These are phyloP conservation scores for Colletotrichum acutatum DNA, from an alignment of 2,329 filamentous ascomycete genomes.

Conservation along the genomic window DNA sequence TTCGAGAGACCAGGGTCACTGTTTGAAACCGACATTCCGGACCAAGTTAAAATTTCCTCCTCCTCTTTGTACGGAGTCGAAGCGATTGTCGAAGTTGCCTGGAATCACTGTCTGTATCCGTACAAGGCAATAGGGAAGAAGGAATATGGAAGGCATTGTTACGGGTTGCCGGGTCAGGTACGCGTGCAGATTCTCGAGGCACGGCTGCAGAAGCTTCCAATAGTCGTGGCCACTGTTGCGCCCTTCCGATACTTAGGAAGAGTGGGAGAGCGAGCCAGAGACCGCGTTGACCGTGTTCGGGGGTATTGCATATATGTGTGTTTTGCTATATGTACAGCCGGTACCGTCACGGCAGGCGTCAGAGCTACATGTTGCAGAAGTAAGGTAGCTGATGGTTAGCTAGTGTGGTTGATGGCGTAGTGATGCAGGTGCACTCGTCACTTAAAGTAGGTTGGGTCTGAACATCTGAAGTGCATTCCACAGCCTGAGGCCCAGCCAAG, in stretches of 20 bases:
- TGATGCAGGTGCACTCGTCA: neutral
- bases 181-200: neutral
- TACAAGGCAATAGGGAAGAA: neutral
- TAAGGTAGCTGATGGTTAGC: neutral
- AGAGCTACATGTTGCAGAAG: slow-evolving; percentile 7
- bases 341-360: neutral
- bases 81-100: neutral
- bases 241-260: neutral
- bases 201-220: neutral
- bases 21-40: slow-evolving; percentile 31
- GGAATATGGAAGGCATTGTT: neutral
- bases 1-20: slow-evolving; percentile 6
- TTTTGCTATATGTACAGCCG: neutral
- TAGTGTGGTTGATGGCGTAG: neutral
- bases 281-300: neutral
- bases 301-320: neutral
- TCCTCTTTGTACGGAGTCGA: neutral
- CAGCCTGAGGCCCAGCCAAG: neutral
- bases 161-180: neutral
- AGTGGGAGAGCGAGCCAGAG: neutral
- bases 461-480: neutral
- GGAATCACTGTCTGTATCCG: too few species aligned
- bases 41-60: neutral
- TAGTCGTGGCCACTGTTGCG: neutral
- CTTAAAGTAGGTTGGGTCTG: neutral